A percentile compares a stretch with the other conserved stretches of the same genome.
Evolutionary conservation across 1,284 basidiomycete genomes (phyloP).

Genomic region (Fomitopsis palustris): DNA sequence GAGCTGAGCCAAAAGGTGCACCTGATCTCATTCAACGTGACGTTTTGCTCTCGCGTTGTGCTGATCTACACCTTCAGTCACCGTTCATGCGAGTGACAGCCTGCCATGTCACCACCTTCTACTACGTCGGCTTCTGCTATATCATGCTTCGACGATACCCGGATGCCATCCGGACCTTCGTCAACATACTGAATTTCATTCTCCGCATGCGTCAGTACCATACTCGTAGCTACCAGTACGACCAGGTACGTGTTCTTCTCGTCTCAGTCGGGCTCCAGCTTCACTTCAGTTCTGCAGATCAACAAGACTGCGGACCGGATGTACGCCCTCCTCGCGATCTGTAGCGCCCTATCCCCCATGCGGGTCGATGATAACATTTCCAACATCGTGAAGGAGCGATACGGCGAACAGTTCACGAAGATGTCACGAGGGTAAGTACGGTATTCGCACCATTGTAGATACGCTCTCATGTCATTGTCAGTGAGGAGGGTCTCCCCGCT

Average conservation of each 20-base stretch:
- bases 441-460: background rate
- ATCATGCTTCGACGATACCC: conserved; percentile 93
- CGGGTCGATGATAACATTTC: conserved; percentile 94
- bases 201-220: conserved; percentile 93
- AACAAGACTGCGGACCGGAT: conserved; percentile 97
- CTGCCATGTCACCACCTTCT: conserved; percentile 92
- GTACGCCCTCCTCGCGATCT: conserved; percentile 94
- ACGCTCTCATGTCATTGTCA: conserved; percentile 22
- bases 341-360: conserved; percentile 87
- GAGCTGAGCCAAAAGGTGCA: conserved; percentile 81
- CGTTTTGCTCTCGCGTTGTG: background rate
- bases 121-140: conserved; percentile 96
- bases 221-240: conserved; percentile 94
- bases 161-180: conserved; percentile 92
- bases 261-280: background rate
- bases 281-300: conserved; percentile 52
- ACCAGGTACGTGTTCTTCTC: conserved; percentile 58
- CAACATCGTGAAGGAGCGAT: conserved; percentile 90
- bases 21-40: background rate
- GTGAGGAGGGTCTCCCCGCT: conserved; percentile 73
- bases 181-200: conserved; percentile 91
- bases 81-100: conserved; percentile 91
- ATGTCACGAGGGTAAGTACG: conserved; percentile 74
- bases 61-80: conserved; percentile 41
- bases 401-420: conserved; percentile 85